Conservation (phyloP, 805 yeast genomes). For the Cyberlindnera xishuangbannaensis region DNA sequence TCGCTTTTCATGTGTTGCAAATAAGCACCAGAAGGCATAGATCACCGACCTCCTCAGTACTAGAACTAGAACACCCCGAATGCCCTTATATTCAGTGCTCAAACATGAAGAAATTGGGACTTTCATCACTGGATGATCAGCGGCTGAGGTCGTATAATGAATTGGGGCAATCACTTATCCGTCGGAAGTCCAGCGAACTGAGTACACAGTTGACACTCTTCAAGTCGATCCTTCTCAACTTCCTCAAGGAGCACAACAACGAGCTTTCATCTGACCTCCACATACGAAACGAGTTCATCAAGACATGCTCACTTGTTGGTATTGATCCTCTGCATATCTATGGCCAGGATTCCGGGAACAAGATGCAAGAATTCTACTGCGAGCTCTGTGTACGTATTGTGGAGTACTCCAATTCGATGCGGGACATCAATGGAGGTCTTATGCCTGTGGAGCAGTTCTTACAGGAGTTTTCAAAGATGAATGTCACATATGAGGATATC, state of each 20-base stretch:
- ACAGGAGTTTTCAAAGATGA: constrained; percentile 26
- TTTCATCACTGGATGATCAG: constrained; percentile 39
- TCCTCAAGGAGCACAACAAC: constrained; percentile 64
- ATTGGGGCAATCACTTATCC: constrained; percentile 26
- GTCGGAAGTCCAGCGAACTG: constrained; percentile 54
- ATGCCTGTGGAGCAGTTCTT: constrained; percentile 54
- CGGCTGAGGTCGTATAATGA: constrained; percentile 13
- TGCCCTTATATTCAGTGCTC: too few relatives aligned
- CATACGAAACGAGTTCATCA: constrained; percentile 65
- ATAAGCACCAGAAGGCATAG: too few relatives aligned
- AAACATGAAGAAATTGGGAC: constrained; percentile 38
- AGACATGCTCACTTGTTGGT: constrained; percentile 74
- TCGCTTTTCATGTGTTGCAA: too few relatives aligned
- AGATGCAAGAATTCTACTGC: constrained; percentile 47
- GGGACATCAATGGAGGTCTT: constrained; percentile 77
- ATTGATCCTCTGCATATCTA: constrained; percentile 65
- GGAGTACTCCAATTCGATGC: constrained; percentile 66
- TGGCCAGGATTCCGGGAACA: constrained; percentile 23
- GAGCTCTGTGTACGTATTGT: constrained; percentile 70
- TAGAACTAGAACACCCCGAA: too few relatives aligned
- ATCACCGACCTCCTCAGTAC: too few relatives aligned
- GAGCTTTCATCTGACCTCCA: constrained; percentile 61
- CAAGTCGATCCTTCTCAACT: constrained; percentile 68
- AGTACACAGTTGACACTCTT: constrained; percentile 70
- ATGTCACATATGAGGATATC: constrained; percentile 45